Evolutionary conservation across 192 early-diverging fungal species (phyloP), one percentile per base, ranked within the genome.

Genomic region (Backusella morwellensis): DNA sequence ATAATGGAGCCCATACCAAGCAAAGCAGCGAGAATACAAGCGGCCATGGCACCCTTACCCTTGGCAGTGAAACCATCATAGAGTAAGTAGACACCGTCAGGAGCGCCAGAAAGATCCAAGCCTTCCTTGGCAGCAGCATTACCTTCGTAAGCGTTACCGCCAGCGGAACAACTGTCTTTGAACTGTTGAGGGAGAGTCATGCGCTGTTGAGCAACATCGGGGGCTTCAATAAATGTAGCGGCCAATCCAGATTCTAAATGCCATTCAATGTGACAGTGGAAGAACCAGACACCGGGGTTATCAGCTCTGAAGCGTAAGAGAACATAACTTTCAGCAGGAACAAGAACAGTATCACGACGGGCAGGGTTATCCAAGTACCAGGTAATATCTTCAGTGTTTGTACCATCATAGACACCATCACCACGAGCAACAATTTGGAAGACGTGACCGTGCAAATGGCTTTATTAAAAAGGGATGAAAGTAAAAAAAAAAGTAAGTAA

Each of bases 241-340:
- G 87, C 91, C 44, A 97, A 85, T 40, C 95, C 95, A 68, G 90
- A 83, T 75, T 88, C 85, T 68, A 94, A 68, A 75, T 93, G 90
- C 89, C 92, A 93, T 77, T 93, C 89, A 63, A 94, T 91, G 78
- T 96, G 96, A 85, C 96, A 97, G 83, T 96, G 96, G 86, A 95
- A 89, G 68, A 93, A 81, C 93, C 93, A 95, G 14, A 90, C 87
- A 68, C 95, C 94, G 6, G 93, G 92, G 80, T 96, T 96, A 79
- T 95, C 90, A 6, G 93, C 92, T 36, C 85, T 72, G 85, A 95
- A 94, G 40, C 94, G 87, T 75, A 97, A 77, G 6, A 93, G 85
- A 15, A 88, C 87, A 67, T 89, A 93, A 63, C 91, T 86, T 79
- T 89, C 84, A 47, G 85, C 84, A 7, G 92, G 92, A 12, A 95